Conservation (phyloP, 768 basidiomycete genomes). For the Lentinula lateritia region DNA sequence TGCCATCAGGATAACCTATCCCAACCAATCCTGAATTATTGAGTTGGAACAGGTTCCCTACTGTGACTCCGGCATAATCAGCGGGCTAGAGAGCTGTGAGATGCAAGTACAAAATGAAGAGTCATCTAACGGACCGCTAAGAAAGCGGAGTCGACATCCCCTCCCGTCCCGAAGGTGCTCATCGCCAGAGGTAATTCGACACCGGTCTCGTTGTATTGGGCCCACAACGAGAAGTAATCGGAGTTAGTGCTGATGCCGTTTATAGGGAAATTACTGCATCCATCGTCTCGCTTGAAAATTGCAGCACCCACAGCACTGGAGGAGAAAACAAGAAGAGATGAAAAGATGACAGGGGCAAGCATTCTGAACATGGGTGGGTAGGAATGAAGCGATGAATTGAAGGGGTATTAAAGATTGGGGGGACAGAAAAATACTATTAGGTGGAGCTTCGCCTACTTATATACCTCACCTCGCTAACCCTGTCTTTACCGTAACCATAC, state of each 20-base stretch:
- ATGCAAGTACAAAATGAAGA: too few relatives aligned
- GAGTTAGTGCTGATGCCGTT: not conserved
- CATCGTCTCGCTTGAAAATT: not conserved
- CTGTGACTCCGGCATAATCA: not conserved
- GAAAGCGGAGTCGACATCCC: not conserved
- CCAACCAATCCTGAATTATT: constrained; percentile 1
- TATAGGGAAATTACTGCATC: not conserved
- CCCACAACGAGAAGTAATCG: not conserved
- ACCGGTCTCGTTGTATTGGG: not conserved
- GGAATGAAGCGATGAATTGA: not conserved
- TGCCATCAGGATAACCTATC: not conserved
- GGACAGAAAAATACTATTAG: not conserved
- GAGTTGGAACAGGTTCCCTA: not conserved
- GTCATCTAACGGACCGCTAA: not conserved
- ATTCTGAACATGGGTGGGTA: not conserved
- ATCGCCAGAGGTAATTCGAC: constrained; percentile 1
- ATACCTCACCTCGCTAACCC: not conserved
- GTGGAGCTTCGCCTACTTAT: not conserved
- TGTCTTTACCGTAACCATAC: not conserved
- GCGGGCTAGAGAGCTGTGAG: not conserved
- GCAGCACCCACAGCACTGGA: not conserved
- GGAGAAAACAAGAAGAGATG: not conserved
- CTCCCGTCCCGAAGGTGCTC: constrained; percentile 1
- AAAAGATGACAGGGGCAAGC: not conserved
- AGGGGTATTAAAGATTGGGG: not conserved